Evolutionary conservation across 2,329 filamentous ascomycete genomes (phyloP).

Genomic region (Xylaria sp.): DNA sequence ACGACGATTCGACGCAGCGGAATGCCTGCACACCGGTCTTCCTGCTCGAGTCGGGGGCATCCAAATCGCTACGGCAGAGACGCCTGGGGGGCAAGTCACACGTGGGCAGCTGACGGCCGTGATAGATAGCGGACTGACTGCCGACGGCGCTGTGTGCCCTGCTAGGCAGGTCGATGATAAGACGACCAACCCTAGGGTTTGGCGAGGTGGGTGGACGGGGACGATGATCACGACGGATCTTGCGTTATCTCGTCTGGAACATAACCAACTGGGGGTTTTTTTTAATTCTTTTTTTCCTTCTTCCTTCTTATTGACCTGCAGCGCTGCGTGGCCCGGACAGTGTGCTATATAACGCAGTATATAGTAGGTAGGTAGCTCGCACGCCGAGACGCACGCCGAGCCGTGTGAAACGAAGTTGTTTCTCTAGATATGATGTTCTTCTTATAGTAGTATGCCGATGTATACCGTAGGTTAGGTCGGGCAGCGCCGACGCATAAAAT

Average conservation of each 20-base stretch:
- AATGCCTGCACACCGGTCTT: slow-evolving; percentile 41
- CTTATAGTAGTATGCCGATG: neutral
- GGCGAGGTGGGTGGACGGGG: slow-evolving; percentile 30
- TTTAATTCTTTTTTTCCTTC: neutral
- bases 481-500: slow-evolving; percentile 5
- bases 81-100: slow-evolving; percentile 26
- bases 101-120: slow-evolving; percentile 38
- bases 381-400: slow-evolving; percentile 33
- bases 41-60: slow-evolving; percentile 31
- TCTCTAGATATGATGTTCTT: slow-evolving; percentile 3
- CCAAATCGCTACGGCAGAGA: slow-evolving; percentile 27
- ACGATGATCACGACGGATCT: slow-evolving; percentile 26
- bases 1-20: slow-evolving; percentile 32
- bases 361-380: slow-evolving; percentile 9
- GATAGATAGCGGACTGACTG: slow-evolving; percentile 30
- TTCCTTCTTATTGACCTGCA: slow-evolving; percentile 25
- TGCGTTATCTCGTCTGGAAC: slow-evolving; percentile 33
- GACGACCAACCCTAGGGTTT: slow-evolving; percentile 29
- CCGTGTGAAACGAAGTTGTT: slow-evolving; percentile 19
- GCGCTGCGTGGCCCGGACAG: slow-evolving; percentile 13
- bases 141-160: slow-evolving; percentile 35
- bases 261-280: slow-evolving; percentile 13
- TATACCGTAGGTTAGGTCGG: neutral
- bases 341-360: slow-evolving; percentile 9
- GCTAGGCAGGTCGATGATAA: slow-evolving; percentile 40